These are phyloP conservation scores for Trichoderma koningii DNA, from an alignment of 2,329 filamentous ascomycete genomes.

Conservation along the genomic window DNA sequence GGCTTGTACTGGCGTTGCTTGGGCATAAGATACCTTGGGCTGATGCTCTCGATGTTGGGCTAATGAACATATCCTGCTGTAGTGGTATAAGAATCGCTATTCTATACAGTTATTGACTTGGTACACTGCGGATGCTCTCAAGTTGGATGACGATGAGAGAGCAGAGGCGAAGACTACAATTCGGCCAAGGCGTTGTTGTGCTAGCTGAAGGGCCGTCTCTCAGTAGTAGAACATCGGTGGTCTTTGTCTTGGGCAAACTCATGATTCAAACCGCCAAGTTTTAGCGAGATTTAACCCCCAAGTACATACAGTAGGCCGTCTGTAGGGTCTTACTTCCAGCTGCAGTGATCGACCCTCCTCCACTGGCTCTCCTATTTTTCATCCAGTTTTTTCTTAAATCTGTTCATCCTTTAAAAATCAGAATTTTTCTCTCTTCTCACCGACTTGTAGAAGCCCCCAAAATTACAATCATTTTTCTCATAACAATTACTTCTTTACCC, in stretches of 20 bases:
- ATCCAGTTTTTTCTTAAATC: conserved; percentile 16
- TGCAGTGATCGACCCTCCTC: conserved; percentile 22
- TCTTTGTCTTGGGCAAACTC: conserved; percentile 1
- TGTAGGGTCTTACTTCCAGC: conserved; percentile 3
- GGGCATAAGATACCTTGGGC: conserved; percentile 26
- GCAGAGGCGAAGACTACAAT: conserved; percentile 4
- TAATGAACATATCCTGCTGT: not conserved
- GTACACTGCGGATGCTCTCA: not conserved
- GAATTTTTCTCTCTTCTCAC: not conserved
- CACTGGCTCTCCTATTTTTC: conserved; percentile 19
- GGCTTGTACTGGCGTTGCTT: conserved; percentile 27
- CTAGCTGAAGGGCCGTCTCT: conserved; percentile 17
- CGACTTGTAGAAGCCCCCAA: not conserved
- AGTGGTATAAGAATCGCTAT: not conserved
- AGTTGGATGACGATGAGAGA: not conserved
- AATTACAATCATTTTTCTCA: not conserved
- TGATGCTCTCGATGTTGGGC: conserved; percentile 13
- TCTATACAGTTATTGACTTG: not conserved
- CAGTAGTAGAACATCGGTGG: not conserved
- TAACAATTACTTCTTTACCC: not conserved
- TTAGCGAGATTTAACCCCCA: conserved; percentile 32
- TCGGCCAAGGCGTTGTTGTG: conserved; percentile 8
- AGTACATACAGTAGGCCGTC: not conserved
- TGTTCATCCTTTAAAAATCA: not conserved
- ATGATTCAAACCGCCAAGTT: conserved; percentile 21